Evolutionary conservation across 768 basidiomycete species (phyloP).

Genomic region (Mycena galopus): DNA sequence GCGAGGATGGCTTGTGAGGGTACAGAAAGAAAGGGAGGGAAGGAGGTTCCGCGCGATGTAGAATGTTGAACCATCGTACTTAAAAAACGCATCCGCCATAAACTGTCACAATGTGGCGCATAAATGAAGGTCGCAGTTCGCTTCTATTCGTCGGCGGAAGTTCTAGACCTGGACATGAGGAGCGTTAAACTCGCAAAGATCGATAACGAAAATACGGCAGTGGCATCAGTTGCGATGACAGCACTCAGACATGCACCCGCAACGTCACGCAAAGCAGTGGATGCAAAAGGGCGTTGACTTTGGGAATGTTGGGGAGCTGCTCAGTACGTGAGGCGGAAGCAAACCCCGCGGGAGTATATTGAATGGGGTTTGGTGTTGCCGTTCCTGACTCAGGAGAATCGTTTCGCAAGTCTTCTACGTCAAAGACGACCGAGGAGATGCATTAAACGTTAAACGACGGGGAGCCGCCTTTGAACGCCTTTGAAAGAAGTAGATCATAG

Average conservation of each 20-base stretch:
- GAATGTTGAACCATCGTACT: background rate
- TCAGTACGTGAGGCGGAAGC: slow-evolving; percentile 30
- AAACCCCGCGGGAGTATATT: slow-evolving; percentile 10
- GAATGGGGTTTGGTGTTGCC: slow-evolving; percentile 6
- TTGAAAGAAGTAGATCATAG: too few relatives aligned
- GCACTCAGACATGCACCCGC: background rate
- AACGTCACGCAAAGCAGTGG: background rate
- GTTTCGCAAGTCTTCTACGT: slow-evolving; percentile 27
- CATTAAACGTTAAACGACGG: background rate
- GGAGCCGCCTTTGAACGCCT: background rate
- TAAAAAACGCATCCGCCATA: slow-evolving; percentile 25
- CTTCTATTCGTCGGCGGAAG: slow-evolving; percentile 19
- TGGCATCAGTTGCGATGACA: slow-evolving; percentile 5
- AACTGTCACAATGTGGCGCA: slow-evolving; percentile 30
- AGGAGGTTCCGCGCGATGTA: background rate
- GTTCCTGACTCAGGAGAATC: slow-evolving; percentile 29
- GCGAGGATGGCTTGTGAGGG: background rate
- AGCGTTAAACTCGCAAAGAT: background rate
- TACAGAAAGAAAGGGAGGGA: background rate
- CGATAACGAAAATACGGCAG: background rate
- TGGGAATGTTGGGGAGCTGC: background rate
- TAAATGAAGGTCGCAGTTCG: slow-evolving; percentile 26
- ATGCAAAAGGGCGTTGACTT: background rate
- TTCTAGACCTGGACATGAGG: slow-evolving; percentile 21
- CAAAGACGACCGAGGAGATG: slow-evolving; percentile 17